Percentiles rank a stretch among this genome's conserved stretches.
phyloP scores from a whole-genome alignment of 1,139 yeast genomes.

The Blastobotrys arbuscula region DNA sequence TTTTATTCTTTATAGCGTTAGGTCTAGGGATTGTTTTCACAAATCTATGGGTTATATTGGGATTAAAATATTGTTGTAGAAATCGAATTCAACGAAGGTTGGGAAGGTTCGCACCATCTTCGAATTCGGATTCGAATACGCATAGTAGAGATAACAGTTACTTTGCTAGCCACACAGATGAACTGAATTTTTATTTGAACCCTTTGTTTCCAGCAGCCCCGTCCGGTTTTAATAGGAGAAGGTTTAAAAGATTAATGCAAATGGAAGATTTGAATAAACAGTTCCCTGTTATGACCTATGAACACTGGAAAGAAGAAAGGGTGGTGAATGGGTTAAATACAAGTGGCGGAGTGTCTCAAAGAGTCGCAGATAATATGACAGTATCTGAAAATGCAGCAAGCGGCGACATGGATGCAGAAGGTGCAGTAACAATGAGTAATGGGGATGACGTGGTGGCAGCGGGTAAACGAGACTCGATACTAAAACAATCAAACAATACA shows the following conservation, averaged over 20 bases:
- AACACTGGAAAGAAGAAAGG: conserved; percentile 28
- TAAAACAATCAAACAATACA: too few species aligned
- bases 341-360: conserved; percentile 25
- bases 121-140: background rate
- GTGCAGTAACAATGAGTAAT: background rate
- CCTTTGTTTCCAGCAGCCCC: conserved; percentile 17
- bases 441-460: background rate
- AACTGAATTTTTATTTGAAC: conserved; percentile 20
- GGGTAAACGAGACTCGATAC: too few species aligned
- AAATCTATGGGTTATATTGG: conserved; percentile 35
- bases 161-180: conserved; percentile 11
- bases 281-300: conserved; percentile 61
- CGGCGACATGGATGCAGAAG: background rate
- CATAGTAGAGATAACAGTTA: background rate
- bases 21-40: conserved; percentile 38
- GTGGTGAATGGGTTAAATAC: conserved; percentile 21
- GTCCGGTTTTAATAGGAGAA: conserved; percentile 4
- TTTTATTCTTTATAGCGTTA: conserved; percentile 36
- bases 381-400: background rate
- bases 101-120: background rate
- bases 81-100: conserved; percentile 16
- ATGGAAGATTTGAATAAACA: conserved; percentile 56
- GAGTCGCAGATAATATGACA: conserved; percentile 8
- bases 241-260: conserved; percentile 37
- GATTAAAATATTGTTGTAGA: conserved; percentile 34